These are phyloP conservation scores for Aspergillus asperescens DNA, from an alignment of 495 filamentous ascomycete species.

Conservation along the genomic window DNA sequence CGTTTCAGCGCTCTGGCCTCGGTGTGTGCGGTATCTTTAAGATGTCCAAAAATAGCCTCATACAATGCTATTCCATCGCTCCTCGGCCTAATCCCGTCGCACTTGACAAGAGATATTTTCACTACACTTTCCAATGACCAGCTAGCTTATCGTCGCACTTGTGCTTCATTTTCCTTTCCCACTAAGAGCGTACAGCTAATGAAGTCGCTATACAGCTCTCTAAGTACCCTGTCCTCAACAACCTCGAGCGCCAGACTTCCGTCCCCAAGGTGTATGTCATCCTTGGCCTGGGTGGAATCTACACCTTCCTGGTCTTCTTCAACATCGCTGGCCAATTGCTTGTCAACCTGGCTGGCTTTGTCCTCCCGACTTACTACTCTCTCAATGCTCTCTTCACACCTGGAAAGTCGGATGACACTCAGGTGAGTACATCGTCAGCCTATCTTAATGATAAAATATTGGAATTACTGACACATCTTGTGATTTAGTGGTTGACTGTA, in stretches of 20 bases:
- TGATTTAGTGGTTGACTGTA: slow-evolving; percentile 61
- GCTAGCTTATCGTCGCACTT: neutral
- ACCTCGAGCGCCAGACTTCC: slow-evolving; percentile 92
- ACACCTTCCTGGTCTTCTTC: slow-evolving; percentile 98
- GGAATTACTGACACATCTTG: slow-evolving; percentile 10
- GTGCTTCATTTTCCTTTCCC: slow-evolving; percentile 3
- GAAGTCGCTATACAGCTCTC: slow-evolving; percentile 62
- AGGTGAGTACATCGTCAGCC: slow-evolving; percentile 46
- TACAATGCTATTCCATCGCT: neutral
- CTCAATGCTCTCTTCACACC: slow-evolving; percentile 81
- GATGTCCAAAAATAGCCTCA: neutral
- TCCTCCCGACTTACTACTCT: slow-evolving; percentile 94
- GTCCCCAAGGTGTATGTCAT: slow-evolving; percentile 95
- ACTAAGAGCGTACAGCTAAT: slow-evolving; percentile 11
- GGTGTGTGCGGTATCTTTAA: slow-evolving; percentile 24
- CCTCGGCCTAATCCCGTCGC: neutral
- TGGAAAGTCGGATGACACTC: slow-evolving; percentile 82
- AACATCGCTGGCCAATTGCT: slow-evolving; percentile 97
- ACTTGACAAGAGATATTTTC: neutral
- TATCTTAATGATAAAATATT: neutral
- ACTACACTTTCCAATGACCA: neutral
- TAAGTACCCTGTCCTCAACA: slow-evolving; percentile 90
- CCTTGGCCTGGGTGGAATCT: slow-evolving; percentile 75
- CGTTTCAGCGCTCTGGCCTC: slow-evolving; percentile 21
- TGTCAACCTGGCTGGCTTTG: slow-evolving; percentile 92